Conservation (phyloP, 306 rosid species). For the Luffa aegyptiaca region DNA sequence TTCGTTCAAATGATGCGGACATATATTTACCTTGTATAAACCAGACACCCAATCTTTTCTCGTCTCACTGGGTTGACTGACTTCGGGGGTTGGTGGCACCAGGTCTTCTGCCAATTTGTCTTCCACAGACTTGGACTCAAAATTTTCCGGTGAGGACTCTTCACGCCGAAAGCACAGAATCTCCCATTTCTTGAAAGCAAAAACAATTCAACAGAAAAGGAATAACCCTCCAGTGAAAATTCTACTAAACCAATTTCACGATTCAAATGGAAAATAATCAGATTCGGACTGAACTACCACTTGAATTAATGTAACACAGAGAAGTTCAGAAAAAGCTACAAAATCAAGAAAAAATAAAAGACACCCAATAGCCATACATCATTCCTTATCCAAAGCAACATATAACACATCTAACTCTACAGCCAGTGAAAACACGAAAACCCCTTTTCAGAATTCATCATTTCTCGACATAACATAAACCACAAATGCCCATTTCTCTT, state of each 20-base stretch:
- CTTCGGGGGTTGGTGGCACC: neutral
- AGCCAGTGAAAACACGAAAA: neutral
- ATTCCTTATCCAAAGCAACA: neutral
- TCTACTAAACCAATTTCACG: neutral
- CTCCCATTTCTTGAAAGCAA: neutral
- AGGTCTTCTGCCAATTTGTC: slow-evolving; percentile 7
- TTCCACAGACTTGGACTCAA: neutral
- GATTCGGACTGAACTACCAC: neutral
- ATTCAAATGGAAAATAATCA: neutral
- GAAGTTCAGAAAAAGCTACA: neutral
- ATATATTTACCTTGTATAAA: neutral
- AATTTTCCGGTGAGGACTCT: neutral
- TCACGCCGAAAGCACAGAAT: slow-evolving; percentile 8
- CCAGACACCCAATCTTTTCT: neutral
- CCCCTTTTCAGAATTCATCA: neutral
- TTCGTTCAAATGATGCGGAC: neutral
- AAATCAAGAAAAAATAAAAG: neutral
- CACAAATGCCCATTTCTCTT: neutral
- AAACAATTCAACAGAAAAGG: neutral
- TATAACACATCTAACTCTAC: neutral
- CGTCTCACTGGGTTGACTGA: neutral
- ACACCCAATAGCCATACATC: neutral
- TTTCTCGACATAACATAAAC: neutral
- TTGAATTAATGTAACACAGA: neutral
- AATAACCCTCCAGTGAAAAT: neutral